Conservation (phyloP, 1,139 yeast genomes). For the Pichia sp. region DNA sequence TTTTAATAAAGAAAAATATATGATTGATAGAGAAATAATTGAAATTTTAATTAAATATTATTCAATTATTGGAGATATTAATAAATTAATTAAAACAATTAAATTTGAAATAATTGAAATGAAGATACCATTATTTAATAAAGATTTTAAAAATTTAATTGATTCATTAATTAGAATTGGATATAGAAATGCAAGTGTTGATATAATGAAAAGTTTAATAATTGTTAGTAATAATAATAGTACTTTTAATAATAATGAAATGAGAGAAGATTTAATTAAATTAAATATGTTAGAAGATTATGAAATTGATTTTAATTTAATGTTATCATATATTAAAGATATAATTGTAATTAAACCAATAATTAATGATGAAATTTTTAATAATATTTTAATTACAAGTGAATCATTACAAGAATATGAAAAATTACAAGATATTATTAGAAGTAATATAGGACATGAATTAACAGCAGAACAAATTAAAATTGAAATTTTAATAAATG, state of each 20-base stretch:
- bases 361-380: slow-evolving; percentile 14
- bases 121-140: slow-evolving; percentile 14
- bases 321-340: slow-evolving; percentile 13
- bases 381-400: slow-evolving; percentile 13
- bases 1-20: slow-evolving; percentile 11
- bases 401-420: slow-evolving; percentile 12
- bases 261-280: not conserved
- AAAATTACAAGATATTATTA: not conserved
- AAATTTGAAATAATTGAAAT: slow-evolving; percentile 16
- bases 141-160: slow-evolving; percentile 17
- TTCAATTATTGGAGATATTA: slow-evolving; percentile 13
- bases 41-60: slow-evolving; percentile 16
- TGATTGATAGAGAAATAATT: slow-evolving; percentile 20
- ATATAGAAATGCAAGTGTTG: slow-evolving; percentile 16
- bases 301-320: slow-evolving; percentile 19
- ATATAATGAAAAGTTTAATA: slow-evolving; percentile 18
- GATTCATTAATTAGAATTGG: slow-evolving; percentile 17
- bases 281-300: slow-evolving; percentile 14
- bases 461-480: not conserved
- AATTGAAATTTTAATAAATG: not conserved
- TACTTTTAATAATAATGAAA: slow-evolving; percentile 2
- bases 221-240: slow-evolving; percentile 10
- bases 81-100: slow-evolving; percentile 17
- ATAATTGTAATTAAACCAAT: slow-evolving; percentile 20
- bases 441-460: not conserved